Evolutionary conservation across 192 early-diverging fungal genomes (phyloP).

Genomic region (Linnemannia schmuckeri): DNA sequence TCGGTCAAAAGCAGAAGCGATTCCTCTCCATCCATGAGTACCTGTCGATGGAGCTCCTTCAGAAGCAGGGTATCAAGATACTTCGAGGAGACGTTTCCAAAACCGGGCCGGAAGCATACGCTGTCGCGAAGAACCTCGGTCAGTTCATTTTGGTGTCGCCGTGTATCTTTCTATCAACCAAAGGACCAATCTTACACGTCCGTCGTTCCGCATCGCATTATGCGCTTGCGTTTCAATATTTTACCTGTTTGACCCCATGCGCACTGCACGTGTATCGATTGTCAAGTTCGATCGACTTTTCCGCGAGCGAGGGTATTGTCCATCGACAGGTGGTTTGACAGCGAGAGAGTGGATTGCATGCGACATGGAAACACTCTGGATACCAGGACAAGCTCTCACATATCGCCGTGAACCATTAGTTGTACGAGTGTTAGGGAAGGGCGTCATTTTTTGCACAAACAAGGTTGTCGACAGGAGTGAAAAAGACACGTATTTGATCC

Average conservation of each 20-base stretch:
- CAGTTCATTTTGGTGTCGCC: slow-evolving; percentile 1
- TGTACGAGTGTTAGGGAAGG: neutral
- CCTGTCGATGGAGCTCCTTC: slow-evolving; percentile 92
- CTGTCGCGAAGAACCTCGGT: slow-evolving; percentile 87
- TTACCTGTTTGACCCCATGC: neutral
- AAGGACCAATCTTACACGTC: neutral
- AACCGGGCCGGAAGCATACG: slow-evolving; percentile 87
- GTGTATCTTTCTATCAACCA: neutral
- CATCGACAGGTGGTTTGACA: no score
- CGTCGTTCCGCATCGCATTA: neutral
- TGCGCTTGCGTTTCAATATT: neutral
- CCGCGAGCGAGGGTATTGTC: no score
- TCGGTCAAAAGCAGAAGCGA: slow-evolving; percentile 75
- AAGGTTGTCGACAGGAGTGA: neutral
- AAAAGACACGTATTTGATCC: neutral
- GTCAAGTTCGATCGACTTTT: neutral
- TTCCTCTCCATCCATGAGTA: slow-evolving; percentile 99
- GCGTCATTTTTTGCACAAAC: neutral
- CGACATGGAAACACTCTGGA: neutral
- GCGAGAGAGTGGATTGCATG: no score
- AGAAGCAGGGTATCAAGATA: slow-evolving; percentile 92
- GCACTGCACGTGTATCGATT: neutral
- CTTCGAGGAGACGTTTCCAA: slow-evolving; percentile 93
- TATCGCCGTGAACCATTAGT: neutral
- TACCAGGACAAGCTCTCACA: neutral